A percentile compares a stretch with the other conserved stretches of the same genome.
Conservation (phyloP, 345 rosid species). For the Durio zibethinus region DNA sequence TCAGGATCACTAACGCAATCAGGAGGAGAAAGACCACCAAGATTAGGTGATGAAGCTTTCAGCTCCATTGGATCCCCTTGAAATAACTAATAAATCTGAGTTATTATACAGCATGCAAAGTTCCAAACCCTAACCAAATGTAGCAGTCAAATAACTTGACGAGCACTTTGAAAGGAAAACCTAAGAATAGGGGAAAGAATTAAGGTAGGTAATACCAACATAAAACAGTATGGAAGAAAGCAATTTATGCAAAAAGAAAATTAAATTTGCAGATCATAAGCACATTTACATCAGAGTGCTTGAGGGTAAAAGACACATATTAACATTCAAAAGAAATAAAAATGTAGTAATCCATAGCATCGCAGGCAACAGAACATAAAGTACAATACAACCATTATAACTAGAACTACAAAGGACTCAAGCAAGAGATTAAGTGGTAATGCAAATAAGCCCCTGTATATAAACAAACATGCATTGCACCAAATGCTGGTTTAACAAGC, state of each 20-base stretch:
- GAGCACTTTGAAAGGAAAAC: constrained; percentile 13
- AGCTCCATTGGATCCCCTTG: constrained; percentile 53
- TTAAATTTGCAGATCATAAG: neutral
- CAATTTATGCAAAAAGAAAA: neutral
- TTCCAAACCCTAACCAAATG: constrained; percentile 19
- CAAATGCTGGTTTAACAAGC: neutral
- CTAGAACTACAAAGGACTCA: neutral
- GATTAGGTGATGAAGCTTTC: constrained; percentile 64
- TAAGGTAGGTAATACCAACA: neutral
- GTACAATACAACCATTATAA: neutral
- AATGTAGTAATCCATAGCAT: neutral
- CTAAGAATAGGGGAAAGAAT: constrained; percentile 19
- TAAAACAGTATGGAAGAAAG: neutral
- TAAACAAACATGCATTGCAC: neutral
- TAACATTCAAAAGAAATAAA: neutral
- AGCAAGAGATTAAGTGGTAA: neutral
- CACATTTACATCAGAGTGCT: neutral
- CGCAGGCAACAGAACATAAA: neutral
- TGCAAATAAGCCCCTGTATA: neutral
- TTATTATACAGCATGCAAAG: constrained; percentile 19
- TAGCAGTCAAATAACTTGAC: constrained; percentile 2
- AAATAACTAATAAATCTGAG: neutral
- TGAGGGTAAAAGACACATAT: neutral
- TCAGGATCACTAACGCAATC: constrained; percentile 74
- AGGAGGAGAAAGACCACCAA: constrained; percentile 54